Evolutionary conservation across 176 grass and related monocot species (phyloP).

Genomic region (Oryza meyeriana): DNA sequence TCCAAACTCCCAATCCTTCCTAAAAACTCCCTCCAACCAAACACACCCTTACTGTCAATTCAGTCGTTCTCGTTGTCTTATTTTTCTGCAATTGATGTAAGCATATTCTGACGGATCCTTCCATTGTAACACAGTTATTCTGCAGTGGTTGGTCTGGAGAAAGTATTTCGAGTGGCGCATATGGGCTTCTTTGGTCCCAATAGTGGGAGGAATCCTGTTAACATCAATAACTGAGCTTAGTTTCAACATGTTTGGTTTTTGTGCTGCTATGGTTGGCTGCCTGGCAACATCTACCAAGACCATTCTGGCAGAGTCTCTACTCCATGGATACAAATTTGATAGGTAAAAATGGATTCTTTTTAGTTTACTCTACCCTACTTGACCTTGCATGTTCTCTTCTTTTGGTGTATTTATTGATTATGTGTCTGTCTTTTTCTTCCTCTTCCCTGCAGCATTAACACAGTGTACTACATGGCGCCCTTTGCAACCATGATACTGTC

Average conservation of each 20-base stretch:
- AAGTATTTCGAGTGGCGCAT: slow-evolving; percentile 82
- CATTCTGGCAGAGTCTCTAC: slow-evolving; percentile 75
- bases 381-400: background rate
- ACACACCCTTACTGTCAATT: background rate
- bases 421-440: background rate
- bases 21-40: no score
- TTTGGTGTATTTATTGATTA: background rate
- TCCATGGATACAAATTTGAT: slow-evolving; percentile 90
- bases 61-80: background rate
- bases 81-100: background rate
- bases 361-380: background rate
- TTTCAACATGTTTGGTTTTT: slow-evolving; percentile 77
- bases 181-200: slow-evolving; percentile 75
- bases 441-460: slow-evolving; percentile 63
- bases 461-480: slow-evolving; percentile 85
- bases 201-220: slow-evolving; percentile 71
- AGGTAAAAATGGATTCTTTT: slow-evolving; percentile 39
- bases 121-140: slow-evolving; percentile 47
- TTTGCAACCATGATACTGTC: slow-evolving; percentile 81
- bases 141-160: slow-evolving; percentile 81
- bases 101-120: slow-evolving; percentile 18
- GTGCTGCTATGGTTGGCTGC: slow-evolving; percentile 75
- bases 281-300: slow-evolving; percentile 86
- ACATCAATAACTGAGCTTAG: slow-evolving; percentile 76
- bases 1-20: no score